These are phyloP conservation scores for Corrigiola litoralis DNA, from an alignment of 179 eudicot genomes.

Conservation along the genomic window DNA sequence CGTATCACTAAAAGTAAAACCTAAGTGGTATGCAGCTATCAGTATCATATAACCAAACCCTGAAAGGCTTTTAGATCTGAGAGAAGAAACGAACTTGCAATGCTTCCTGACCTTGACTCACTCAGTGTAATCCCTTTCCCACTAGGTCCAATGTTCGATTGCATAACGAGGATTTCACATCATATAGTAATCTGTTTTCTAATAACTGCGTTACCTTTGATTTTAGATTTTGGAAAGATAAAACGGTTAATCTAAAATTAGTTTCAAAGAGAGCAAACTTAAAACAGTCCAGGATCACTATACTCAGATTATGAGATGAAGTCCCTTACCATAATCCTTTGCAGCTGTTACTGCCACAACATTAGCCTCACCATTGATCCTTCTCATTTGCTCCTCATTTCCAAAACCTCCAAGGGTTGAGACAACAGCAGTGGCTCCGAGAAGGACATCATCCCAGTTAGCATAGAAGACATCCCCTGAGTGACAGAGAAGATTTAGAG, in stretches of 20 bases:
- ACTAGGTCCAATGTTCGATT: too few relatives aligned
- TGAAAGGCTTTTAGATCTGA: too few relatives aligned
- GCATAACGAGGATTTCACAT: too few relatives aligned
- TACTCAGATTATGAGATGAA: background rate
- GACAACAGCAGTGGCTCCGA: constrained; percentile 90
- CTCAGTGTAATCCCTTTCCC: too few relatives aligned
- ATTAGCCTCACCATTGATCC: constrained; percentile 96
- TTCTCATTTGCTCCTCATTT: constrained; percentile 90
- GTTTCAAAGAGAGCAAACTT: background rate
- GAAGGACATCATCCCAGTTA: constrained; percentile 90
- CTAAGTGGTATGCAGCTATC: too few relatives aligned
- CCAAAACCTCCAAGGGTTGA: constrained; percentile 97
- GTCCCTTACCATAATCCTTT: constrained; percentile 65
- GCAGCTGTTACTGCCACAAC: constrained; percentile 83
- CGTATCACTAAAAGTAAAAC: too few relatives aligned
- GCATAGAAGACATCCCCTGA: constrained; percentile 96
- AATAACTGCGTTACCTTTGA: too few relatives aligned
- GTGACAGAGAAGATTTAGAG: constrained; percentile 5
- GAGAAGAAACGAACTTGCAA: too few relatives aligned
- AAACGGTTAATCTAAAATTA: background rate
- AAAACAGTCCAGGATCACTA: background rate
- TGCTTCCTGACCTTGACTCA: too few relatives aligned
- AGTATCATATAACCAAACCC: too few relatives aligned
- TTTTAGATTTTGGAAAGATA: background rate
- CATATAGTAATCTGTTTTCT: too few relatives aligned